A percentile compares a stretch with the other conserved stretches of the same genome.
phyloP scores from a whole-genome alignment of 331 rosid genomes.

The Malus hybrid region DNA sequence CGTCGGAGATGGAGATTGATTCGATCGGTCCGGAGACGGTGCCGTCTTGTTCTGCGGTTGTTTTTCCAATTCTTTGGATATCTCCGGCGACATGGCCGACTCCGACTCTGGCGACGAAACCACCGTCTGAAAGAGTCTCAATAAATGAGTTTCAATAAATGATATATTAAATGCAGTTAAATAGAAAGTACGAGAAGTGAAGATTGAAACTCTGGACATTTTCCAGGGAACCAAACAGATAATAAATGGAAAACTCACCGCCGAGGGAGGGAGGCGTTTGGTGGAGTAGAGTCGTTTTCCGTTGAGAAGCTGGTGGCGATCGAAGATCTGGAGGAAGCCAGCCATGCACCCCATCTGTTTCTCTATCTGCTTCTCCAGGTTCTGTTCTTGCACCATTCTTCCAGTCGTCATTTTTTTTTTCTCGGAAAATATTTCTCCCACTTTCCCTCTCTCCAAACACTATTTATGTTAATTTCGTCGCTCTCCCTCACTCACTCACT shows the following conservation, averaged over 20 bases:
- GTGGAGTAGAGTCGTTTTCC: conserved; percentile 62
- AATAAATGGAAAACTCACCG: conserved; percentile 24
- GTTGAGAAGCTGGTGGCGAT: conserved; percentile 66
- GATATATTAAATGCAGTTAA: not conserved
- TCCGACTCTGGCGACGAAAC: conserved; percentile 30
- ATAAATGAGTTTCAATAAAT: not conserved
- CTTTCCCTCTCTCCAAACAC: not conserved
- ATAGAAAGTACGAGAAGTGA: not conserved
- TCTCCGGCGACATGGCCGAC: conserved; percentile 14
- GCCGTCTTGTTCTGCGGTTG: conserved; percentile 12
- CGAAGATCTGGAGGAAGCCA: conserved; percentile 86
- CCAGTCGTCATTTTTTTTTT: conserved; percentile 47
- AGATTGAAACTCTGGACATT: not conserved
- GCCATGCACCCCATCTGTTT: conserved; percentile 98
- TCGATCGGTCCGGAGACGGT: conserved; percentile 46
- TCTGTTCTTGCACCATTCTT: conserved; percentile 52
- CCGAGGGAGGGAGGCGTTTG: conserved; percentile 56
- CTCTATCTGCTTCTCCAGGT: conserved; percentile 64
- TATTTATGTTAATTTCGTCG: not conserved
- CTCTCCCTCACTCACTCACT: not conserved
- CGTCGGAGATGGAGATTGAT: conserved; percentile 18
- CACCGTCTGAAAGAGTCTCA: conserved; percentile 22
- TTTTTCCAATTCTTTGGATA: conserved; percentile 23
- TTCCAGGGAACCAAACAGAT: conserved; percentile 2
- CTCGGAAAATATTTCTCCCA: not conserved